Percentiles rank a stretch among this genome's conserved stretches.
Conservation (phyloP, 2,329 filamentous ascomycete species). For the Cryphonectria parasitica region DNA sequence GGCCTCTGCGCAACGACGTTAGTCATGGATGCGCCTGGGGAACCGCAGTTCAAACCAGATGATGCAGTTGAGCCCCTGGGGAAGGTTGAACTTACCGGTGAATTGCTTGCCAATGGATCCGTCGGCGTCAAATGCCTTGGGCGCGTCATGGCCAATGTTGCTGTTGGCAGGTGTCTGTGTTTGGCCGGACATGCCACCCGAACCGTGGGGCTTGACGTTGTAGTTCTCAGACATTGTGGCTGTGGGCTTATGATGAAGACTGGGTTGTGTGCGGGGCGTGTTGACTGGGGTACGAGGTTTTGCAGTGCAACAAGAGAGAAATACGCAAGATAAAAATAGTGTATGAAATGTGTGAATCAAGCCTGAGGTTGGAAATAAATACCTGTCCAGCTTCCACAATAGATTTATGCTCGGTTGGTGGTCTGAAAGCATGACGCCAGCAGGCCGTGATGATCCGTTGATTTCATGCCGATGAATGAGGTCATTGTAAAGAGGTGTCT, state of each 20-base stretch:
- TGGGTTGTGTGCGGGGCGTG: too few species aligned
- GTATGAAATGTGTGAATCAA: too few species aligned
- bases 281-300: too few species aligned
- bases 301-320: not conserved
- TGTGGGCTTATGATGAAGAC: not conserved
- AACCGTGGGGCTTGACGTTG: slow-evolving; percentile 22
- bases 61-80: not conserved
- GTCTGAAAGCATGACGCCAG: slow-evolving; percentile 17
- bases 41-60: too few species aligned
- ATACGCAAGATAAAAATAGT: too few species aligned
- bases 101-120: slow-evolving; percentile 60
- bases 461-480: slow-evolving; percentile 17
- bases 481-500: slow-evolving; percentile 21
- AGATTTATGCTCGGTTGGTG: not conserved
- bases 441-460: slow-evolving; percentile 17
- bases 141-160: slow-evolving; percentile 36
- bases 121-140: slow-evolving; percentile 51
- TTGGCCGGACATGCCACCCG: slow-evolving; percentile 26
- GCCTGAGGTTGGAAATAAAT: too few species aligned
- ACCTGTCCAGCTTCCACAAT: too few species aligned
- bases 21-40: too few species aligned
- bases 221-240: slow-evolving; percentile 29
- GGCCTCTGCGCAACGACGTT: slow-evolving; percentile 38
- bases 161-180: slow-evolving; percentile 34
- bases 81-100: slow-evolving; percentile 43